These are phyloP conservation scores for Bretschneidera sinensis DNA, from an alignment of 345 rosid genomes.

Conservation along the genomic window DNA sequence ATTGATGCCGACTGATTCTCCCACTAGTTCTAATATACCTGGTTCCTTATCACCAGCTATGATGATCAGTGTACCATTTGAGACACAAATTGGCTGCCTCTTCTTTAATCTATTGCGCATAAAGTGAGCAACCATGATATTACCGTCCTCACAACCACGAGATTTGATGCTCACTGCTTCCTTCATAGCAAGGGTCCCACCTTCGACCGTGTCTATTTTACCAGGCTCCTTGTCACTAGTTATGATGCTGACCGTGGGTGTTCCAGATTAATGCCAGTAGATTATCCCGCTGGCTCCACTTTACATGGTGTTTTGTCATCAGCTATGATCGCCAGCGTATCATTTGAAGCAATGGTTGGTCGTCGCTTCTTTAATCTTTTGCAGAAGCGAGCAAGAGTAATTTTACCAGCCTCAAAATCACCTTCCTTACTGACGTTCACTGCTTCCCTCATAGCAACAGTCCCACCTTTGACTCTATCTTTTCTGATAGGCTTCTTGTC, in stretches of 20 bases:
- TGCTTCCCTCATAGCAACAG: background rate
- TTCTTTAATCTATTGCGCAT: too few species aligned
- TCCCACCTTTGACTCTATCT: background rate
- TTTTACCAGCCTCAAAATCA: conserved; percentile 13
- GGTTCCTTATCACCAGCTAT: too few species aligned
- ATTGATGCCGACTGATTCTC: too few species aligned
- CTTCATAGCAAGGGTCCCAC: background rate
- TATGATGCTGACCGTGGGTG: background rate
- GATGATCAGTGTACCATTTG: too few species aligned
- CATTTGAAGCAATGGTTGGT: background rate
- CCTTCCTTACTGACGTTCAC: background rate
- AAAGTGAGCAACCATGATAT: too few species aligned
- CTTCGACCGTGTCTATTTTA: background rate
- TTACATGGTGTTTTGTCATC: background rate
- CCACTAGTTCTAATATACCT: too few species aligned
- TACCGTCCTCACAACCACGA: background rate
- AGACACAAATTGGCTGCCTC: too few species aligned
- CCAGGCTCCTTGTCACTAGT: background rate
- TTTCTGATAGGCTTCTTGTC: background rate
- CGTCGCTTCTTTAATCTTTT: conserved; percentile 3
- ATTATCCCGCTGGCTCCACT: background rate
- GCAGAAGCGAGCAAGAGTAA: conserved; percentile 19
- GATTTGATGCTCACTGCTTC: background rate
- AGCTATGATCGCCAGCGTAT: background rate
- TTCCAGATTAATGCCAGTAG: background rate